Evolutionary conservation across 169 alveolate genomes (phyloP), one percentile per base, ranked within the genome.

Genomic region (Neospora caninum): DNA sequence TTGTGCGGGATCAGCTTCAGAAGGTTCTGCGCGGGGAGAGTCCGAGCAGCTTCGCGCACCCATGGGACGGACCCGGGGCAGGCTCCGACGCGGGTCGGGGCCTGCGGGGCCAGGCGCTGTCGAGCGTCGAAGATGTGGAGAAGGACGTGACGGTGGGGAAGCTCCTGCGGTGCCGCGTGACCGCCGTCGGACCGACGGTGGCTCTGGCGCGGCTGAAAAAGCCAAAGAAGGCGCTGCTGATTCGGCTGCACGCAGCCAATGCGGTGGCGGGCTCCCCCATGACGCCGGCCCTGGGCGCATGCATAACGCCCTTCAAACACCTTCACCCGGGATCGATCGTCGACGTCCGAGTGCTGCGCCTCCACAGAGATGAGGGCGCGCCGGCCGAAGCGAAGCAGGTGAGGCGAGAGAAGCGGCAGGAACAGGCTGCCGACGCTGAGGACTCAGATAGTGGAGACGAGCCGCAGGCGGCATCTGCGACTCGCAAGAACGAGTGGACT

Each of bases 291-390:
- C 2, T 13, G n/a, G 45, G n/a, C 84, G 22, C 39, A 9, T 18
- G 84, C 84, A n/a, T 6, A 10, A 41, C n/a, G 31, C 89, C 89
- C 39, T 31, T 82, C 69, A 38, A 82, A 34, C 7, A 9, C 25
- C 36, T 82, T 22, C n/a, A 10, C 36, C 67, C 89, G 6, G 89
- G 89, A 9, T 7, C 41, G 34, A 22, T 82, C 34, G 39, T 41
- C 64, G 89, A 82, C 38, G 89, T 82, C 29, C 53, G 67, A n/a
- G 89, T 82, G 69, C 89, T 82, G 6, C 89, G 89, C 27, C 27
- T 82, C 25, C 67, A 0, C 10, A 13, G 53, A 27, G 39, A 80
- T 18, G 43, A 0, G 13, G 29, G 41, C 20, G 86, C 45, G 45
- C 45, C 41, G 39, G 43, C 9, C n/a, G 22, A 69, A 20, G 38